A percentile compares a stretch with the other conserved stretches of the same genome.
Evolutionary conservation across 1,284 basidiomycete genomes (phyloP).

Genomic region (Moniliophthora roreri): DNA sequence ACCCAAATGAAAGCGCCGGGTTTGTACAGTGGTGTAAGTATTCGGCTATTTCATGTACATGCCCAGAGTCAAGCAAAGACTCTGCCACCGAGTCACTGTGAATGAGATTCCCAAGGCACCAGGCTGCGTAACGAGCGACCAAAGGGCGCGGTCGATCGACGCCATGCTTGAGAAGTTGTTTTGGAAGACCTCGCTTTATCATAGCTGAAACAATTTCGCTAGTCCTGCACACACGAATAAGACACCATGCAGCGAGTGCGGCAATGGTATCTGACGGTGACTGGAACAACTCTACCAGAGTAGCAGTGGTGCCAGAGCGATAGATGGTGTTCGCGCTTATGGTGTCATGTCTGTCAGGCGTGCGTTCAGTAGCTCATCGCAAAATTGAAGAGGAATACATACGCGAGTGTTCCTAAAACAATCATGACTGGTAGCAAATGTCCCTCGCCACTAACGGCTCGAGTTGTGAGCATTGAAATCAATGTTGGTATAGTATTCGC

Average conservation of each 20-base stretch:
- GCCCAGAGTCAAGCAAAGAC: slow-evolving; percentile 14
- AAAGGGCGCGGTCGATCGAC: neutral
- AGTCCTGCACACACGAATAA: neutral
- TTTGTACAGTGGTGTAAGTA: slow-evolving; percentile 17
- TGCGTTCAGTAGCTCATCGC: neutral
- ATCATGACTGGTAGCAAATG: slow-evolving; percentile 15
- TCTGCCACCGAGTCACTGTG: slow-evolving; percentile 24
- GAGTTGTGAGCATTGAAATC: neutral
- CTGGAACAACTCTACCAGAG: neutral
- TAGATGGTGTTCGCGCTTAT: neutral
- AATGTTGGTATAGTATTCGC: neutral
- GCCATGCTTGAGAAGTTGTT: neutral
- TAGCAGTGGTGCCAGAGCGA: neutral
- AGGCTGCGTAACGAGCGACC: slow-evolving; percentile 21
- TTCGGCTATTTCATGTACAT: slow-evolving; percentile 16
- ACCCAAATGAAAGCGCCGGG: neutral
- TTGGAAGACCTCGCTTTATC: neutral
- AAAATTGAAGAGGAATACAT: slow-evolving; percentile 4
- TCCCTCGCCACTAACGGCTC: neutral
- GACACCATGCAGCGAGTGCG: neutral
- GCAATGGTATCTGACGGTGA: neutral
- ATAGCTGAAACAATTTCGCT: neutral
- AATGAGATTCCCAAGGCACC: slow-evolving; percentile 24
- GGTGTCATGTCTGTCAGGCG: neutral
- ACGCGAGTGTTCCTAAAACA: slow-evolving; percentile 24